Conservation (phyloP, 73 alveolate genomes). For the Paramecium pentaurelia region DNA sequence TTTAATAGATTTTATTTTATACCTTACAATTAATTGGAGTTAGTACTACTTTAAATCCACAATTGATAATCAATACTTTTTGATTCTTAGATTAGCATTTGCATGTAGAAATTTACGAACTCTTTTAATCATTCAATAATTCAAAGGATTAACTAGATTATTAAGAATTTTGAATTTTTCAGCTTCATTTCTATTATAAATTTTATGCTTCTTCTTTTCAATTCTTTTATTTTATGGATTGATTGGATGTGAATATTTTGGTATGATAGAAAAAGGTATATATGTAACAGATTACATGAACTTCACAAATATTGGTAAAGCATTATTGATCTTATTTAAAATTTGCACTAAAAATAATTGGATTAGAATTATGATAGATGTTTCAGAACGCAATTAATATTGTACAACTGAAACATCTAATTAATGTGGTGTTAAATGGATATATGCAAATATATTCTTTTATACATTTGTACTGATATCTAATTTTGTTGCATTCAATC, state of each 20-base stretch:
- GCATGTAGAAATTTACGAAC: slow-evolving; percentile 53
- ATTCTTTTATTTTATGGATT: slow-evolving; percentile 84
- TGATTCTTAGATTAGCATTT: background rate
- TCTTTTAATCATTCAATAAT: slow-evolving; percentile 63
- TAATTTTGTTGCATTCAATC: background rate
- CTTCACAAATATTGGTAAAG: slow-evolving; percentile 76
- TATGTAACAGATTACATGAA: slow-evolving; percentile 72
- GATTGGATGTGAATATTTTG: slow-evolving; percentile 85
- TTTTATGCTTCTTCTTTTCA: slow-evolving; percentile 76
- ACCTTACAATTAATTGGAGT: background rate
- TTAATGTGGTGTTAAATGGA: background rate
- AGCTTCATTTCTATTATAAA: slow-evolving; percentile 85
- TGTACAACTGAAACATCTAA: background rate
- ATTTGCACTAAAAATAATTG: slow-evolving; percentile 93
- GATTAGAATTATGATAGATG: slow-evolving; percentile 72
- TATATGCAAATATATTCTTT: background rate
- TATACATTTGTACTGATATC: background rate
- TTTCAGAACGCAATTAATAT: background rate
- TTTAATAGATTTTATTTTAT: background rate
- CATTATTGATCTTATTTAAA: slow-evolving; percentile 80
- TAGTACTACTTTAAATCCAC: background rate
- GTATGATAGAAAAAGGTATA: slow-evolving; percentile 57
- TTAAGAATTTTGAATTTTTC: slow-evolving; percentile 74
- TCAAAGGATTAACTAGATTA: slow-evolving; percentile 69
- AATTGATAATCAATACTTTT: background rate